phyloP scores from a whole-genome alignment of 1,284 basidiomycete species.

The Leccinum griseonigrum region DNA sequence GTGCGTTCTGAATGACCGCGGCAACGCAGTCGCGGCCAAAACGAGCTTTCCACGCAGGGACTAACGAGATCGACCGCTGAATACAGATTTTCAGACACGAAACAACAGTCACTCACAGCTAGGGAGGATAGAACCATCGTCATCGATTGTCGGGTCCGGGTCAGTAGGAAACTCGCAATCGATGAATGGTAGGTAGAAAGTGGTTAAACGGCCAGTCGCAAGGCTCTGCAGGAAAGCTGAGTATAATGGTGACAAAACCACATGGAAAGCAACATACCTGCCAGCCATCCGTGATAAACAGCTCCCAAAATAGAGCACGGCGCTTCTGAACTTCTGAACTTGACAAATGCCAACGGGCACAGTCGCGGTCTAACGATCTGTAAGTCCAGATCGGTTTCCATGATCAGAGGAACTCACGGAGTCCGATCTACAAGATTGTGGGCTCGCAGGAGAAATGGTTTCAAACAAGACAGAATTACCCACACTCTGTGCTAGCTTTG shows the following conservation, averaged over 20 bases:
- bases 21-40: slow-evolving; percentile 69
- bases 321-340: slow-evolving; percentile 64
- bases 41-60: slow-evolving; percentile 69
- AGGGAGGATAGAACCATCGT: slow-evolving; percentile 49
- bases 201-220: slow-evolving; percentile 63
- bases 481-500: slow-evolving; percentile 65
- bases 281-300: slow-evolving; percentile 69
- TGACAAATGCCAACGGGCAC: slow-evolving; percentile 60
- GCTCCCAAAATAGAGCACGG: slow-evolving; percentile 69
- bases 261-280: slow-evolving; percentile 41
- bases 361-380: slow-evolving; percentile 55
- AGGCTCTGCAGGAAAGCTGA: slow-evolving; percentile 38
- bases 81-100: slow-evolving; percentile 1
- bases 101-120: slow-evolving; percentile 46
- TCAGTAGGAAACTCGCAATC: slow-evolving; percentile 63
- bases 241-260: not conserved
- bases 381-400: slow-evolving; percentile 7
- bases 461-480: slow-evolving; percentile 25
- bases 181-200: slow-evolving; percentile 63
- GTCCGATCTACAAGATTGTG: slow-evolving; percentile 47
- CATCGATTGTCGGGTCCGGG: slow-evolving; percentile 48
- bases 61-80: slow-evolving; percentile 33
- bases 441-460: slow-evolving; percentile 11
- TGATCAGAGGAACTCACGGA: slow-evolving; percentile 45
- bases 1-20: slow-evolving; percentile 60